phyloP scores from a whole-genome alignment of 2,329 filamentous ascomycete genomes.

The Colletotrichum costaricense region DNA sequence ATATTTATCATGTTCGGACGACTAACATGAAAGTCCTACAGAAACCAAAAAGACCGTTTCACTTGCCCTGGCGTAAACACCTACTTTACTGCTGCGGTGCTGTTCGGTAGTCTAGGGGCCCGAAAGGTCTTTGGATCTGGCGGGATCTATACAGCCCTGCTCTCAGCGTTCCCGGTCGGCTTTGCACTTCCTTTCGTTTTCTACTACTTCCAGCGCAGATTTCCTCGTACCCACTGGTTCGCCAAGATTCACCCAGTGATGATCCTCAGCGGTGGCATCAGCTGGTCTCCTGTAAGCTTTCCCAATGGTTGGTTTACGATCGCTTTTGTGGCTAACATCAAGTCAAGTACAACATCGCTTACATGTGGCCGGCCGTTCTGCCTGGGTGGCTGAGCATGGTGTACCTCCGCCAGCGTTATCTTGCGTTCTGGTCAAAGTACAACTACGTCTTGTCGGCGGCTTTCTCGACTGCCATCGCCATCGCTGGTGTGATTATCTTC shows the following conservation, averaged over 20 bases:
- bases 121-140: slow-evolving; percentile 49
- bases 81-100: slow-evolving; percentile 51
- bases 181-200: slow-evolving; percentile 45
- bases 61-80: slow-evolving; percentile 45
- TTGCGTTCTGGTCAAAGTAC: slow-evolving; percentile 52
- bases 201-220: slow-evolving; percentile 47
- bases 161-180: slow-evolving; percentile 50
- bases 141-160: slow-evolving; percentile 48
- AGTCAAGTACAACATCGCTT: slow-evolving; percentile 51
- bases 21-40: neutral
- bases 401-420: slow-evolving; percentile 50
- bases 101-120: slow-evolving; percentile 55
- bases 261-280: slow-evolving; percentile 48
- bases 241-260: slow-evolving; percentile 54
- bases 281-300: slow-evolving; percentile 43
- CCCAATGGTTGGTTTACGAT: too few relatives aligned
- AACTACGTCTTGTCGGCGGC: slow-evolving; percentile 48
- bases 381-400: slow-evolving; percentile 55
- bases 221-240: slow-evolving; percentile 45
- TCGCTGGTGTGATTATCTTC: slow-evolving; percentile 46
- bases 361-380: slow-evolving; percentile 56
- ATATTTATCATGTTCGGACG: too few relatives aligned
- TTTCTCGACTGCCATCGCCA: slow-evolving; percentile 44
- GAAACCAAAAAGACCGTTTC: slow-evolving; percentile 40
- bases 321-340: neutral